Evolutionary conservation across 208 protist species (phyloP).

Genomic region (Acanthamoeba healyi): DNA sequence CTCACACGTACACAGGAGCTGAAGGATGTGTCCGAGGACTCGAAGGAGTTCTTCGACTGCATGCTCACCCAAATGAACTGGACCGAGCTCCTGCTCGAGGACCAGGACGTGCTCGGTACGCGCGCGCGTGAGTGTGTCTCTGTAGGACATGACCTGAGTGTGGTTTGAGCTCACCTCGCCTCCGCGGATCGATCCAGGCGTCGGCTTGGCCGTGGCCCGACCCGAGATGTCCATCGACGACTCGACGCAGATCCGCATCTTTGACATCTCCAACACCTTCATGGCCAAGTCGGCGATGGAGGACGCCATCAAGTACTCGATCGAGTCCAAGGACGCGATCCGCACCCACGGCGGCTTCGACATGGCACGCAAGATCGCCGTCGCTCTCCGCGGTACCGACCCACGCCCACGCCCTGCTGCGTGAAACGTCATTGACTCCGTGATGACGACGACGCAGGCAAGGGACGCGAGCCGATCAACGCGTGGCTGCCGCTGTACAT

Average conservation of each 20-base stretch:
- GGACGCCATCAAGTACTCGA: conserved; percentile 75
- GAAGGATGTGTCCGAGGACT: conserved; percentile 17
- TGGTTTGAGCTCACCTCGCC: background rate
- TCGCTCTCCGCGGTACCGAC: conserved; percentile 58
- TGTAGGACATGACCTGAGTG: background rate
- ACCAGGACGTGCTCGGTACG: conserved; percentile 46
- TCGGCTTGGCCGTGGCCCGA: background rate
- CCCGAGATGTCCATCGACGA: conserved; percentile 75
- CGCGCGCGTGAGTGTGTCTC: background rate
- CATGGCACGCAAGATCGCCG: conserved; percentile 61
- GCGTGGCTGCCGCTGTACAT: conserved; percentile 79
- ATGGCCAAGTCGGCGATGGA: conserved; percentile 78
- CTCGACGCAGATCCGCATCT: conserved; percentile 80
- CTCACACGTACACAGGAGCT: background rate
- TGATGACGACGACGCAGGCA: background rate
- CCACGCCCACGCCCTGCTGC: too few relatives aligned
- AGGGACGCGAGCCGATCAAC: conserved; percentile 82
- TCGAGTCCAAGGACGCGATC: conserved; percentile 67
- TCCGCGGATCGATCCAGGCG: background rate
- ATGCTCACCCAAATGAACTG: conserved; percentile 77
- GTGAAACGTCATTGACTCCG: too few relatives aligned
- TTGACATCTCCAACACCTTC: conserved; percentile 75
- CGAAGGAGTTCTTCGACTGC: conserved; percentile 59
- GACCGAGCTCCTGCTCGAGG: conserved; percentile 73
- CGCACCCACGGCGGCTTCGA: conserved; percentile 79